phyloP scores from a whole-genome alignment of 768 basidiomycete genomes.

The Leccinum broughii region DNA sequence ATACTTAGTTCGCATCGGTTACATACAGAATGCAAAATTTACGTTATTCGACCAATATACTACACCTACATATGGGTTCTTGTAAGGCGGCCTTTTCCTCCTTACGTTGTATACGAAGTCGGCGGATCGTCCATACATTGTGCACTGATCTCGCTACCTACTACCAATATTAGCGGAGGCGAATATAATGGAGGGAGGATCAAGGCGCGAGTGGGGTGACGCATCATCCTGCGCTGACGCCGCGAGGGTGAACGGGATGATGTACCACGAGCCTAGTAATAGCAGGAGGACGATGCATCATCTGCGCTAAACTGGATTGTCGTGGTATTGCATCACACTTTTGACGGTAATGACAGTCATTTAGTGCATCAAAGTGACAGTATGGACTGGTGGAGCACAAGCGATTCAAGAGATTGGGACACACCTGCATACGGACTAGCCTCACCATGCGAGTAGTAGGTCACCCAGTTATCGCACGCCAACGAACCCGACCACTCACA shows the following conservation, averaged over 20 bases:
- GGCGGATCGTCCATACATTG: not conserved
- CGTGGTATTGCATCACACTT: too few species aligned
- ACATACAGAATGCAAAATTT: not conserved
- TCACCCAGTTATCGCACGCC: constrained; percentile 10
- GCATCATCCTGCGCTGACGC: too few species aligned
- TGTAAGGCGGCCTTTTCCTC: not conserved
- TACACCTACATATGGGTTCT: not conserved
- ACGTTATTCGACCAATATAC: not conserved
- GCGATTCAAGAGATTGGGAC: too few species aligned
- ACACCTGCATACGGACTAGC: not conserved
- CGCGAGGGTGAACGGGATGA: too few species aligned
- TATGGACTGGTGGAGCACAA: too few species aligned
- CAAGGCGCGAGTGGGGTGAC: too few species aligned
- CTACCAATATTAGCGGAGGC: not conserved
- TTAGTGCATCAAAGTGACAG: too few species aligned
- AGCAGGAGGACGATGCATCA: too few species aligned
- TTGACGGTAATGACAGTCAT: too few species aligned
- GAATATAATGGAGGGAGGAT: not conserved
- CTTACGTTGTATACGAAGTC: too few species aligned
- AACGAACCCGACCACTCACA: constrained; percentile 19
- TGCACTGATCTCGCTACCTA: not conserved
- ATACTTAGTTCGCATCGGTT: not conserved
- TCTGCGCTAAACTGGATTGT: too few species aligned
- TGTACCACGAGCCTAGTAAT: too few species aligned
- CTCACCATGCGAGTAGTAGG: constrained; percentile 2